These are phyloP conservation scores for Angophora floribunda DNA, from an alignment of 345 rosid species.

Conservation along the genomic window DNA sequence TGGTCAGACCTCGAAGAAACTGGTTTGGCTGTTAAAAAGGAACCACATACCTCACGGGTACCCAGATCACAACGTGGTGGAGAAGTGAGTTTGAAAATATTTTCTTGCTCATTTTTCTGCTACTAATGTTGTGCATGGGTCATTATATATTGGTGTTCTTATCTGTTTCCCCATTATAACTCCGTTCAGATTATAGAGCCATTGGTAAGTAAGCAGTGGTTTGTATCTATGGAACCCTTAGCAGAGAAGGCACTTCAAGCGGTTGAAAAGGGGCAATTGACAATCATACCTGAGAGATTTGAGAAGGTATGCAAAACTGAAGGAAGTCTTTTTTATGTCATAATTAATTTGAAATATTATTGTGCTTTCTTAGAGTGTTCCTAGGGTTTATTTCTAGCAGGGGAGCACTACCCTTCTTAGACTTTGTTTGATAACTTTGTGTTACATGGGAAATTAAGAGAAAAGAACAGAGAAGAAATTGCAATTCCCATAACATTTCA, in stretches of 20 bases:
- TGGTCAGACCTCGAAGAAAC: constrained; percentile 97
- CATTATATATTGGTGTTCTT: neutral
- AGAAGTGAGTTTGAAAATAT: constrained; percentile 48
- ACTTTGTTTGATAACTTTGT: neutral
- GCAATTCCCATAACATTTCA: neutral
- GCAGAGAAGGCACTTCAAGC: constrained; percentile 95
- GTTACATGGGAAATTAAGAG: neutral
- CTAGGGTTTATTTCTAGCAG: neutral
- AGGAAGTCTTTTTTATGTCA: neutral
- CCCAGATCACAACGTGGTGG: constrained; percentile 99
- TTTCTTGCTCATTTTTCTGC: neutral
- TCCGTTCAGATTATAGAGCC: constrained; percentile 78
- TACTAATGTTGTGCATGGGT: neutral
- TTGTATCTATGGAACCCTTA: constrained; percentile 86
- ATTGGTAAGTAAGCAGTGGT: constrained; percentile 94
- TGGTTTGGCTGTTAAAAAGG: constrained; percentile 81
- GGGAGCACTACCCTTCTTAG: neutral
- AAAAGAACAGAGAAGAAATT: neutral
- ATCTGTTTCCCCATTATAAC: neutral
- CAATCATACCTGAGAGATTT: constrained; percentile 88
- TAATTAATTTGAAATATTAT: neutral
- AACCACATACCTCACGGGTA: constrained; percentile 62
- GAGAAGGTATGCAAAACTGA: constrained; percentile 55
- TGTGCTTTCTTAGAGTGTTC: neutral
- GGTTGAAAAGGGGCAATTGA: constrained; percentile 67